Evolutionary conservation across 2,329 filamentous ascomycete genomes (phyloP), one percentile per base, ranked within the genome.

Genomic region (Periconia macrospinosa): DNA sequence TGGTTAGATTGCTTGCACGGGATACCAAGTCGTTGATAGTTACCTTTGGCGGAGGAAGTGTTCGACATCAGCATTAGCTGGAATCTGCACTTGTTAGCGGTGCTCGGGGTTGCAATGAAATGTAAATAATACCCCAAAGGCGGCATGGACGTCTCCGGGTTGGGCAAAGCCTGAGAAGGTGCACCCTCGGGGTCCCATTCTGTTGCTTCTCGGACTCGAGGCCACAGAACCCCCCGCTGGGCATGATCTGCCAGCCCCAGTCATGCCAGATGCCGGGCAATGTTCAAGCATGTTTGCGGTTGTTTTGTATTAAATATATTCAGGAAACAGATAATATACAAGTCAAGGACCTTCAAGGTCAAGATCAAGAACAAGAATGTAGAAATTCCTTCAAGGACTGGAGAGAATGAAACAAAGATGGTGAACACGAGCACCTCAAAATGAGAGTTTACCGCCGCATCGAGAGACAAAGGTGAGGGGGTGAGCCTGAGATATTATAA

Each of bases 41-140:
- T n/a, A 65, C 63, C 61, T 65, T 57, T 63, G 53, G 7, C 63
- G 62, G 10, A 66, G 57, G 41, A 64, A 63, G 13, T 62, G 51
- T 53, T 63, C 63, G 8, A 60, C 58, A 37, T 59, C 58, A 3
- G 51, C 54, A 40, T 62, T n/a, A 20, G 41, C 30, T 33, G 63
- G 63, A 23, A 64, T 66, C 63, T 66, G 37, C 13, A 14, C 7
- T 20, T 44, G 20, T 45, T 42, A 35, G 46, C 20, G 17, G 14
- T 54, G 14, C 54, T 50, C 17, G 30, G 30, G 17, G 5, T 2
- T 19, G 18, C 10, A 14, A 17, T 40, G n/a, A 7, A 5, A 41
- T 27, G 13, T 23, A n/a, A 13, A 10, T 11, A 54, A 15, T 55
- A 66, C 61, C 41, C 57, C 59, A 40, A 65, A 65, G 8, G 63